Conservation (phyloP, 2,329 filamentous ascomycete species). For the Pestalotiopsis sp. region DNA sequence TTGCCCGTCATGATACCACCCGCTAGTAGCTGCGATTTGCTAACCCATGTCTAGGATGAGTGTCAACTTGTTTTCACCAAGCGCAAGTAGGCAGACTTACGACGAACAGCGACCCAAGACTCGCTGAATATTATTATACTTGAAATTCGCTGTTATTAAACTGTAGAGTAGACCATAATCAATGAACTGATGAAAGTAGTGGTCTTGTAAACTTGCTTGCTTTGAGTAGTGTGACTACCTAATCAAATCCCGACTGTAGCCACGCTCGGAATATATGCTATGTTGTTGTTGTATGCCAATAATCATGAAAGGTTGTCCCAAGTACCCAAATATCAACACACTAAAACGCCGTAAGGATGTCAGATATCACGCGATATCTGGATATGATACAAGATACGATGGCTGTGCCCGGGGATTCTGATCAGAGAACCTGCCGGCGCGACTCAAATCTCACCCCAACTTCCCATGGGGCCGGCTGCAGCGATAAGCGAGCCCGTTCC, state of each 20-base stretch:
- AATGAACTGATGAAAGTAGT: not conserved
- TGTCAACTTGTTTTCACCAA: conserved; percentile 39
- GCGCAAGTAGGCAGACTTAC: conserved; percentile 20
- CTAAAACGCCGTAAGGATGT: not conserved
- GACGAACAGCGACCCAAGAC: not conserved
- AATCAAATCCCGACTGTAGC: not conserved
- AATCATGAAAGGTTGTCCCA: not conserved
- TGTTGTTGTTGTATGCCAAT: not conserved
- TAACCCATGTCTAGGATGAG: conserved; percentile 31
- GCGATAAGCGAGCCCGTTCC: conserved; percentile 75
- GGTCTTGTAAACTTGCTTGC: not conserved
- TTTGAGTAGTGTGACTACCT: not conserved
- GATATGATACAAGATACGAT: conserved; percentile 9
- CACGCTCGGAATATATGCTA: not conserved
- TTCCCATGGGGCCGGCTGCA: conserved; percentile 69
- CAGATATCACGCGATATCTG: not conserved
- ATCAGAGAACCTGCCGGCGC: conserved; percentile 31
- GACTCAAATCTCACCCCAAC: conserved; percentile 71
- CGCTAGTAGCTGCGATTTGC: not conserved
- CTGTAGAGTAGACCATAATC: not conserved
- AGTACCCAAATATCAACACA: not conserved
- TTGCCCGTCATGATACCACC: not conserved
- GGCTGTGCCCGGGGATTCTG: no score
- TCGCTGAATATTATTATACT: not conserved
- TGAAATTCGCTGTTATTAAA: not conserved